These are phyloP conservation scores for Raffaelea ambrosiae DNA, from an alignment of 2,329 filamentous ascomycete genomes.

Conservation along the genomic window DNA sequence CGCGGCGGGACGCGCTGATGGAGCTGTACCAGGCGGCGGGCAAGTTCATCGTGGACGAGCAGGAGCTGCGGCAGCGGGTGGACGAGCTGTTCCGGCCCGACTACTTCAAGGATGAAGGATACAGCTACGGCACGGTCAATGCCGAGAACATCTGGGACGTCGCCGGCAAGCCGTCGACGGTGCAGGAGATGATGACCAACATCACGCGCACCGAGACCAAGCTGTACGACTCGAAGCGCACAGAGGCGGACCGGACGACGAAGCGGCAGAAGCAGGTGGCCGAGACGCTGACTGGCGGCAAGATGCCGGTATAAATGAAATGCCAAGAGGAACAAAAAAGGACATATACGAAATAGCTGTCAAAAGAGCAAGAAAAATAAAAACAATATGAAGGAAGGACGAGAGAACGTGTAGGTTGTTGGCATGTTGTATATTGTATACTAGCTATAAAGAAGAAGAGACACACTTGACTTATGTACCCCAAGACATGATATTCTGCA, in stretches of 20 bases:
- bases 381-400: too few species aligned
- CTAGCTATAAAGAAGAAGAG: background rate
- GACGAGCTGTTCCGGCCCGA: slow-evolving; percentile 67
- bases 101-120: slow-evolving; percentile 36
- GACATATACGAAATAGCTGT: background rate
- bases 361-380: background rate
- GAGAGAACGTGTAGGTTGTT: too few species aligned
- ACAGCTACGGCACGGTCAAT: slow-evolving; percentile 19
- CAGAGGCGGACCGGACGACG: slow-evolving; percentile 34
- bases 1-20: slow-evolving; percentile 65
- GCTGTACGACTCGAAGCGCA: slow-evolving; percentile 26
- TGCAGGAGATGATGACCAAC: slow-evolving; percentile 35
- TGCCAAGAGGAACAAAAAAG: background rate
- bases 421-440: background rate
- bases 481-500: too few species aligned
- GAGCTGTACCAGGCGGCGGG: slow-evolving; percentile 84
- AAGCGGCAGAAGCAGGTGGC: slow-evolving; percentile 45
- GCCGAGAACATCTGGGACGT: slow-evolving; percentile 44
- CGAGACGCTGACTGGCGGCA: slow-evolving; percentile 52
- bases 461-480: background rate
- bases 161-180: slow-evolving; percentile 34
- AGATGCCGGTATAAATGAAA: slow-evolving; percentile 27
- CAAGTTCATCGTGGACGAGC: slow-evolving; percentile 76
- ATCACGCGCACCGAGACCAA: slow-evolving; percentile 21
- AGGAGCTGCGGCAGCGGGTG: slow-evolving; percentile 64